A percentile compares a stretch with the other conserved stretches of the same genome.
Evolutionary conservation across 2,329 filamentous ascomycete genomes (phyloP).

Genomic region (Aspergillus sp.): DNA sequence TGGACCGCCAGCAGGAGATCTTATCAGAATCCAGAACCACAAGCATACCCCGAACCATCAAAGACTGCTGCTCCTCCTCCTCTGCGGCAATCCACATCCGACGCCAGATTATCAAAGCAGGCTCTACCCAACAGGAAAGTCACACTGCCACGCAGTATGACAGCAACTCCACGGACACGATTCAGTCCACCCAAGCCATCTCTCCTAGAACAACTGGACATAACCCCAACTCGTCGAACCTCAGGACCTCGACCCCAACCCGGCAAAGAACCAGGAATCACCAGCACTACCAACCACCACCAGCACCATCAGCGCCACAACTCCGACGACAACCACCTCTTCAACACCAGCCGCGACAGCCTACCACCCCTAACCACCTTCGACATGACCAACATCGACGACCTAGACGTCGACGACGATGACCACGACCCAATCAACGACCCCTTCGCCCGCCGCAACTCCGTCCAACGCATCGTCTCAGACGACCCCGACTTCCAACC

Average conservation of each 20-base stretch:
- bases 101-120: slow-evolving; percentile 27
- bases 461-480: slow-evolving; percentile 29
- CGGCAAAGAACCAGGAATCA: slow-evolving; percentile 11
- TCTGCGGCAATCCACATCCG: slow-evolving; percentile 18
- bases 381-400: slow-evolving; percentile 36
- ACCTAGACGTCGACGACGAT: slow-evolving; percentile 35
- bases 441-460: slow-evolving; percentile 33
- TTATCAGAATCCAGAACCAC: slow-evolving; percentile 24
- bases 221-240: slow-evolving; percentile 38
- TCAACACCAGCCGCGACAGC: slow-evolving; percentile 27
- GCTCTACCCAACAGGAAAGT: slow-evolving; percentile 31
- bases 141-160: slow-evolving; percentile 37
- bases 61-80: slow-evolving; percentile 6
- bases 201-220: slow-evolving; percentile 40
- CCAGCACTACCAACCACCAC: slow-evolving; percentile 13
- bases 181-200: slow-evolving; percentile 46
- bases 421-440: slow-evolving; percentile 34
- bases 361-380: slow-evolving; percentile 32
- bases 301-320: slow-evolving; percentile 20
- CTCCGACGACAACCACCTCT: slow-evolving; percentile 28
- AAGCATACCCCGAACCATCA: slow-evolving; percentile 19
- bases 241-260: slow-evolving; percentile 34
- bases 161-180: slow-evolving; percentile 39
- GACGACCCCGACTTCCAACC: slow-evolving; percentile 26
- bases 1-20: slow-evolving; percentile 38